Base-by-base conservation (phyloP, 1,284 basidiomycete species). In the Cutaneotrichosporon mucoides region DNA sequence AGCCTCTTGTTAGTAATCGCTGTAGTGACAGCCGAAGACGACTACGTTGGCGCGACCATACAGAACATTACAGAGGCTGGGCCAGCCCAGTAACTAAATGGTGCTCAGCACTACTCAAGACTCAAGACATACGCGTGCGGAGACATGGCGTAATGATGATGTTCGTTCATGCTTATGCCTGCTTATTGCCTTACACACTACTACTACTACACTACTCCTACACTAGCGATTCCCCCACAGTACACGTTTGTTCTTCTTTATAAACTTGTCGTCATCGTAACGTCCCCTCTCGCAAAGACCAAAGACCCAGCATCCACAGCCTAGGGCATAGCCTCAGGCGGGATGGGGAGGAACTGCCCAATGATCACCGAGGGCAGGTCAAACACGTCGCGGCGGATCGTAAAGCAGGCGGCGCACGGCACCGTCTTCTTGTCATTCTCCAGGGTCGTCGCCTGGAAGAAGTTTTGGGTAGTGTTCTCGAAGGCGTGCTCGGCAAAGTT, bases 401-500 rank as follows among this genome's bases (percentile, higher is more conserved):
- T 92, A 76, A 94, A 95, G 77, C 91, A 94, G 5, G 61, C 60
- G 5, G 79, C 94, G 92, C 38, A 92, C 88, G 61, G 91, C 86
- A 52, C 88, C 24, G 36, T 56, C 7, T 60, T 49, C 50, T 61
- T 56, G 38, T 47, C 57, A 48, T 38, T 58, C 53, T 60, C 58
- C 9, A 97, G 78, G 36, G 91, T 88, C 63, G 90, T 92, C 70
- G 92, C 88, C 65, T 90, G 89, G 78, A 91, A 93, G 57, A 96
- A 90, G n/a, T 90, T 89, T 77, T 92, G 90, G 40, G 91, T 91
- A 55, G 91, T 92, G 77, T 92, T 94, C 78, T 96, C 92, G 68
- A 97, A 97, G 5, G 93, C 93, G 76, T 95, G 91, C 56, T 87
- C 86, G 24, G 90, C 90, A 75, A 95, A 96, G 76, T 90, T 91